A percentile compares a stretch with the other conserved stretches of the same genome.
Conservation (phyloP, 1,284 basidiomycete genomes). For the Phlebopus sp. region DNA sequence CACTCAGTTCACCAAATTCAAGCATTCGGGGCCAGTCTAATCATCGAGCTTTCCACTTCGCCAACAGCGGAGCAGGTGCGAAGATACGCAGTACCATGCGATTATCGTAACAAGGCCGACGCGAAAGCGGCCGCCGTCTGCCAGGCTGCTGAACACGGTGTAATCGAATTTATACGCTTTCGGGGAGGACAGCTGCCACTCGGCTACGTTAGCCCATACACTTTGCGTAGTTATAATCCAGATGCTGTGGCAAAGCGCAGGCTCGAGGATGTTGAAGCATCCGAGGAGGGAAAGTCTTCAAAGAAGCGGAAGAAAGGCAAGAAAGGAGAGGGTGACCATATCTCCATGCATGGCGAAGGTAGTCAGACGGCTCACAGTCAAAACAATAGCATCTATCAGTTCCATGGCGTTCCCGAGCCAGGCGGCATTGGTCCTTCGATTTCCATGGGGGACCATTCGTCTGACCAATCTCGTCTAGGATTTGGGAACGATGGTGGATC, state of each 20-base stretch:
- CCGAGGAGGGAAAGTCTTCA: slow-evolving; percentile 8
- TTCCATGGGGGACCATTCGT: slow-evolving; percentile 9
- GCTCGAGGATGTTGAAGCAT: slow-evolving; percentile 12
- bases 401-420: slow-evolving; percentile 17
- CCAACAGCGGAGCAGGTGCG: slow-evolving; percentile 34
- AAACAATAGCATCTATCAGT: slow-evolving; percentile 13
- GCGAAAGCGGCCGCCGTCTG: slow-evolving; percentile 55
- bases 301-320: slow-evolving; percentile 26
- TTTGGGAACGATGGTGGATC: slow-evolving; percentile 18
- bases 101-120: slow-evolving; percentile 56
- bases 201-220: slow-evolving; percentile 32
- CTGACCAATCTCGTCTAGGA: slow-evolving; percentile 20
- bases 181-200: slow-evolving; percentile 39
- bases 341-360: background rate
- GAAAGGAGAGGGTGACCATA: slow-evolving; percentile 5
- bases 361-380: background rate
- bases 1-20: slow-evolving; percentile 1
- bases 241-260: slow-evolving; percentile 26
- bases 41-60: slow-evolving; percentile 39
- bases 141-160: slow-evolving; percentile 50
- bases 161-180: slow-evolving; percentile 55
- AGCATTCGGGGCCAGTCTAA: slow-evolving; percentile 57
- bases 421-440: slow-evolving; percentile 19
- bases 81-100: slow-evolving; percentile 43
- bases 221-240: slow-evolving; percentile 14